Evolutionary conservation across 2,329 filamentous ascomycete genomes (phyloP).

Genomic region (Fusarium palustre): DNA sequence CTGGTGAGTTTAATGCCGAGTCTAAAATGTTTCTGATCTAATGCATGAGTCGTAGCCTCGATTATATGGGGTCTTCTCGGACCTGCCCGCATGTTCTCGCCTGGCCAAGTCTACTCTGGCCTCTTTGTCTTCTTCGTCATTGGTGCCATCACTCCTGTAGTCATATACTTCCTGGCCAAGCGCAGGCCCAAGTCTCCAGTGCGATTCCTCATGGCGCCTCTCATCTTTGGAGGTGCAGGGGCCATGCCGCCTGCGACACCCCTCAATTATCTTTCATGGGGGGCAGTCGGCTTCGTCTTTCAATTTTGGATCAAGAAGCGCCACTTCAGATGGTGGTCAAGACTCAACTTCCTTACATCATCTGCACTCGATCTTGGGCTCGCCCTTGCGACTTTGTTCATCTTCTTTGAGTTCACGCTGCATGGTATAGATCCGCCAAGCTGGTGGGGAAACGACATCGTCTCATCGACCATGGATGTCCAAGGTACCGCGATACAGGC

Average conservation of each 20-base stretch:
- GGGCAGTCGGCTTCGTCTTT: slow-evolving; percentile 76
- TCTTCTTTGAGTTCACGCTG: slow-evolving; percentile 77
- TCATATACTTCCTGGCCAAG: slow-evolving; percentile 63
- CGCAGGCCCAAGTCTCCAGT: slow-evolving; percentile 63
- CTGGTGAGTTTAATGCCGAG: slow-evolving; percentile 54
- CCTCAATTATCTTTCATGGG: slow-evolving; percentile 81
- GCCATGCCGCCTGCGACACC: slow-evolving; percentile 75
- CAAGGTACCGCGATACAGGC: slow-evolving; percentile 69
- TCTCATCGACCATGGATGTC: slow-evolving; percentile 71
- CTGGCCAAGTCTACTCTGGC: slow-evolving; percentile 69
- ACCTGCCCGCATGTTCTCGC: slow-evolving; percentile 72
- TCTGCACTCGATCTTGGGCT: slow-evolving; percentile 77
- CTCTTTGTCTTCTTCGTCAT: slow-evolving; percentile 71
- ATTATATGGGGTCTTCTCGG: slow-evolving; percentile 77
- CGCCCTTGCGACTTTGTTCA: slow-evolving; percentile 73
- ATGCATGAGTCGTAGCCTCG: slow-evolving; percentile 57
- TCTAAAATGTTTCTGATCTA: neutral
- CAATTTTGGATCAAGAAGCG: slow-evolving; percentile 74
- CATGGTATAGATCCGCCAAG: slow-evolving; percentile 69
- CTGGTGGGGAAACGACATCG: slow-evolving; percentile 77
- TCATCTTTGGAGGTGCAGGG: slow-evolving; percentile 71
- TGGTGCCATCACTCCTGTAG: slow-evolving; percentile 65
- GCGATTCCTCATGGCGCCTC: slow-evolving; percentile 68
- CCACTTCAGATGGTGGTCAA: slow-evolving; percentile 77
- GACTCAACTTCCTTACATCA: slow-evolving; percentile 78